Conservation (phyloP, 1,284 basidiomycete genomes). For the Fomitopsis betulina region DNA sequence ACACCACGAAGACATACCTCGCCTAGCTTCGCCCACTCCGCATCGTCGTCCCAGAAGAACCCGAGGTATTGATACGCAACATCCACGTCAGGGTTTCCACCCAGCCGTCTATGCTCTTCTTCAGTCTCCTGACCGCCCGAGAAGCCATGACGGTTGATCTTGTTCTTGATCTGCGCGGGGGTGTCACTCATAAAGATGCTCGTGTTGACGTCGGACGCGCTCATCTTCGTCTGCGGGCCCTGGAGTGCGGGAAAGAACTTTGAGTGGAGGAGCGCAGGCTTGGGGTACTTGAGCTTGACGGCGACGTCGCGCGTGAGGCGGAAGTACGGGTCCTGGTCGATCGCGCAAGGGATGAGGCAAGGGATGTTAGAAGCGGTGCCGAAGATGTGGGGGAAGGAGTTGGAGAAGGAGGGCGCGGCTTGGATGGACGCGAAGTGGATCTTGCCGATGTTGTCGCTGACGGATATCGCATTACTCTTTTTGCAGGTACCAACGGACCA, state of each 20-base stretch:
- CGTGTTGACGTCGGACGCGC: slow-evolving; percentile 86
- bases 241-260: slow-evolving; percentile 99
- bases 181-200: slow-evolving; percentile 97
- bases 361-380: slow-evolving; percentile 83
- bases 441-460: slow-evolving; percentile 96
- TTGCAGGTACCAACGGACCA: neutral
- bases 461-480: neutral
- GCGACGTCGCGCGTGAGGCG: slow-evolving; percentile 96
- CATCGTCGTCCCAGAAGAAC: slow-evolving; percentile 98
- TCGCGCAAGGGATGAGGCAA: slow-evolving; percentile 95
- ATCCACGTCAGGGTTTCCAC: slow-evolving; percentile 95
- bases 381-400: slow-evolving; percentile 98
- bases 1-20: slow-evolving; percentile 46
- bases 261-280: slow-evolving; percentile 89
- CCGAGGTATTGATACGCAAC: slow-evolving; percentile 94
- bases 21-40: slow-evolving; percentile 74
- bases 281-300: slow-evolving; percentile 90
- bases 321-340: slow-evolving; percentile 98
- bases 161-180: slow-evolving; percentile 93
- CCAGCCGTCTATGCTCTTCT: slow-evolving; percentile 86
- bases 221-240: slow-evolving; percentile 99
- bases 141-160: slow-evolving; percentile 93
- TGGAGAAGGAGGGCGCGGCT: slow-evolving; percentile 95
- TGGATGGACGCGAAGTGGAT: slow-evolving; percentile 98
- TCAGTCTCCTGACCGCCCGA: slow-evolving; percentile 89